Evolutionary conservation across 2,329 filamentous ascomycete genomes (phyloP).

Genomic region (Magnaporthiopsis rhizophila): DNA sequence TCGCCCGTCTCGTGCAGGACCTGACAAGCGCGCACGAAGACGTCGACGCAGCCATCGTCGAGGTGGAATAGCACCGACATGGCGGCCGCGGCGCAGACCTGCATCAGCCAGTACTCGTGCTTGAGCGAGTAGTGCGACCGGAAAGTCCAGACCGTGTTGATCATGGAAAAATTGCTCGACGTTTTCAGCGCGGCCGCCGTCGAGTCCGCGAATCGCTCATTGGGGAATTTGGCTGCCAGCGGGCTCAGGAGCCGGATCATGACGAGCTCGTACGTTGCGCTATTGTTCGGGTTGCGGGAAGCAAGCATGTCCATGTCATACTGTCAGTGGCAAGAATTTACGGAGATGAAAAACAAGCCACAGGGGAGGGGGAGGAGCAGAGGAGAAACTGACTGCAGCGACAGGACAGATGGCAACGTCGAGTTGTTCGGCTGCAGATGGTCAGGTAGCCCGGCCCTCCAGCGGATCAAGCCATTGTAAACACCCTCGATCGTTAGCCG

Average conservation of each 20-base stretch:
- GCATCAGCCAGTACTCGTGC: slow-evolving; percentile 15
- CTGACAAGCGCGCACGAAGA: slow-evolving; percentile 7
- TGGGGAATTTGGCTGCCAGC: not conserved
- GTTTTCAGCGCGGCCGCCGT: slow-evolving; percentile 1
- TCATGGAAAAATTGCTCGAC: slow-evolving; percentile 8
- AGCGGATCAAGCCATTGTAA: slow-evolving; percentile 3
- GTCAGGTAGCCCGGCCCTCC: slow-evolving; percentile 7
- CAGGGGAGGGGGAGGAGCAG: too few relatives aligned
- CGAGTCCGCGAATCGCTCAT: not conserved
- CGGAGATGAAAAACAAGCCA: too few relatives aligned
- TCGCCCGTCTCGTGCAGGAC: slow-evolving; percentile 8
- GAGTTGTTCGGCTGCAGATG: slow-evolving; percentile 3
- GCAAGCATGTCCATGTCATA: not conserved
- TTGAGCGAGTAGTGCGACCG: slow-evolving; percentile 17
- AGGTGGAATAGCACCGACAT: slow-evolving; percentile 5
- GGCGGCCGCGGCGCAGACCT: slow-evolving; percentile 7
- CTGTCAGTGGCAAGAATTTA: not conserved
- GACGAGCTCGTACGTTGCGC: slow-evolving; percentile 6
- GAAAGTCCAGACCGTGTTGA: slow-evolving; percentile 17
- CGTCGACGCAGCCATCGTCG: slow-evolving; percentile 6
- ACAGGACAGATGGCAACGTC: not conserved
- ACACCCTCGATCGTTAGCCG: not conserved
- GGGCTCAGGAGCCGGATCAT: slow-evolving; percentile 7
- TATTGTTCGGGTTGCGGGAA: not conserved
- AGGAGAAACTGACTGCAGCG: slow-evolving; percentile 6